These are phyloP conservation scores for Mycena sp. DNA, from an alignment of 1,284 basidiomycete species.

Conservation along the genomic window DNA sequence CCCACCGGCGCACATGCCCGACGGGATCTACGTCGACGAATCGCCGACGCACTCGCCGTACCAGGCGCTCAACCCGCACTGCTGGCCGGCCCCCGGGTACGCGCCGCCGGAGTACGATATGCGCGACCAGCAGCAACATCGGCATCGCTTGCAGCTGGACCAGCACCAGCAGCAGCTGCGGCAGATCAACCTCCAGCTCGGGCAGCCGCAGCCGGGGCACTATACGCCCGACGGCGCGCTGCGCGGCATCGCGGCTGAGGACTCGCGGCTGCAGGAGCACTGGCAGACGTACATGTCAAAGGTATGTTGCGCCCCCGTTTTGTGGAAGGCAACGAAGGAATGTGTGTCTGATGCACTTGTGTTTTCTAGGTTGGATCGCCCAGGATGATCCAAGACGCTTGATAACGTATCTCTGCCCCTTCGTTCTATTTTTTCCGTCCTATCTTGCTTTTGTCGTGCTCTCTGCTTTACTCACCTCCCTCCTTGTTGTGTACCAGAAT, in stretches of 20 bases:
- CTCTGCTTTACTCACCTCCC: conserved; percentile 8
- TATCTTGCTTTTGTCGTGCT: conserved; percentile 14
- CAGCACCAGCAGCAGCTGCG: conserved; percentile 26
- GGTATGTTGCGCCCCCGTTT: conserved; percentile 37
- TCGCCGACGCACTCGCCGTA: conserved; percentile 22
- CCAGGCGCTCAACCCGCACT: conserved; percentile 24
- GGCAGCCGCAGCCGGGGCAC: conserved; percentile 30
- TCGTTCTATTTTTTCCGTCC: background rate
- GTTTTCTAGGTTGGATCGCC: conserved; percentile 48
- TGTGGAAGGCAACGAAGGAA: background rate
- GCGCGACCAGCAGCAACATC: conserved; percentile 10
- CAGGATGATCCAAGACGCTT: conserved; percentile 38
- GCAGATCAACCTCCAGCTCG: conserved; percentile 27
- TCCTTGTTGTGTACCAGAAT: background rate
- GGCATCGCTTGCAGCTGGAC: conserved; percentile 15
- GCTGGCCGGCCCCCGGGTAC: conserved; percentile 10
- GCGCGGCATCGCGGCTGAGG: conserved; percentile 57
- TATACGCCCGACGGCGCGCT: conserved; percentile 53
- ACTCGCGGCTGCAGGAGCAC: conserved; percentile 62
- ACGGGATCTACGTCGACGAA: conserved; percentile 17
- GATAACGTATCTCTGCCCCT: background rate
- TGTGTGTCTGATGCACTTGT: background rate
- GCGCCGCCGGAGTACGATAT: conserved; percentile 10
- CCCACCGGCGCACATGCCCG: background rate
- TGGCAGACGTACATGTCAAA: conserved; percentile 67